These are phyloP conservation scores for Sarocladium strictum DNA, from an alignment of 2,329 filamentous ascomycete species.

Conservation along the genomic window DNA sequence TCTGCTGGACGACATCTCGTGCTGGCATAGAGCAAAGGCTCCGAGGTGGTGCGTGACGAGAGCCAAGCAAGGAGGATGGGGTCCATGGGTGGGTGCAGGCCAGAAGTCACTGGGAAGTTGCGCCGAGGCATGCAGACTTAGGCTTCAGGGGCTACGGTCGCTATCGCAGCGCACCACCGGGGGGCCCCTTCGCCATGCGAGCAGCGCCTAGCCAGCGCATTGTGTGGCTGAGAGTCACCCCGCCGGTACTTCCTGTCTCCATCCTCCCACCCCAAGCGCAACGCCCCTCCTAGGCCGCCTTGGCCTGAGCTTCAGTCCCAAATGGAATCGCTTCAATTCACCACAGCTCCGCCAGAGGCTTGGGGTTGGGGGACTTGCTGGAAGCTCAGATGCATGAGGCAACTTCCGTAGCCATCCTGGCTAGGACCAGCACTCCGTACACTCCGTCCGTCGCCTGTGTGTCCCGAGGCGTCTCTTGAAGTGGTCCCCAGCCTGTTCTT, in stretches of 20 bases:
- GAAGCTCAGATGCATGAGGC: no score
- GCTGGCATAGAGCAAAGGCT: neutral
- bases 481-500: neutral
- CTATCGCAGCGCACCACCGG: neutral
- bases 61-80: neutral
- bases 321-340: neutral
- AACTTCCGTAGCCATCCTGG: neutral
- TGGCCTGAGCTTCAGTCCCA: conserved; percentile 1
- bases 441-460: neutral
- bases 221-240: neutral
- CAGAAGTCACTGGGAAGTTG: neutral
- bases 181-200: no score
- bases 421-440: neutral
- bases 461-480: conserved; percentile 1
- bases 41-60: conserved; percentile 5
- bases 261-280: neutral
- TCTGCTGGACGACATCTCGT: no score
- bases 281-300: neutral
- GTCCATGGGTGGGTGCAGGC: neutral
- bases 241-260: neutral
- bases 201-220: no score
- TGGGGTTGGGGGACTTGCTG: no score
- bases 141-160: neutral
- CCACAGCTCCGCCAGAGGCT: no score
- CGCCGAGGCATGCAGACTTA: neutral